Evolutionary conservation across 2,329 filamentous ascomycete genomes (phyloP).

Genomic region (Cercospora sesami): DNA sequence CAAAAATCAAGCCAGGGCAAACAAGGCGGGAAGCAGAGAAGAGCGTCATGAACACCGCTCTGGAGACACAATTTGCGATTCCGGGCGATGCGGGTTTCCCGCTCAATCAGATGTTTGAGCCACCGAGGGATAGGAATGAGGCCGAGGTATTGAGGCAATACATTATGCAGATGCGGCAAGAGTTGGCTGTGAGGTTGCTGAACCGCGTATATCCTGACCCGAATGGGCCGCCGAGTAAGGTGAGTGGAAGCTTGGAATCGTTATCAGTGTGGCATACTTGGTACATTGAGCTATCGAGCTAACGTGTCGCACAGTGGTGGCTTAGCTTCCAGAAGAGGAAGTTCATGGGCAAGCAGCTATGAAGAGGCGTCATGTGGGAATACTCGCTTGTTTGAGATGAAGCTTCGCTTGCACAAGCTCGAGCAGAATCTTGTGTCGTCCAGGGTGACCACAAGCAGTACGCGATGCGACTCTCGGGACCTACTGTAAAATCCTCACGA

Average conservation of each 20-base stretch:
- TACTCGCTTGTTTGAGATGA: neutral
- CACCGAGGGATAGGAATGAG: constrained; percentile 81
- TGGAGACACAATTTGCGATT: constrained; percentile 90
- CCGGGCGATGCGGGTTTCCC: constrained; percentile 92
- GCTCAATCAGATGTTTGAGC: constrained; percentile 93
- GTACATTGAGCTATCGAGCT: constrained; percentile 24
- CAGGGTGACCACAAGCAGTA: neutral
- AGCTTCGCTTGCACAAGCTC: neutral
- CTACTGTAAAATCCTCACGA: neutral
- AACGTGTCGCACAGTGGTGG: constrained; percentile 81
- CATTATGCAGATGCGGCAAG: constrained; percentile 87
- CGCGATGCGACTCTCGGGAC: neutral
- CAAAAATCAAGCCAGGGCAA: constrained; percentile 78
- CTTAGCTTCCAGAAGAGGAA: constrained; percentile 98
- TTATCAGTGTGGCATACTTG: neutral
- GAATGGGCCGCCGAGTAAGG: constrained; percentile 63
- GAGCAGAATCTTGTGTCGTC: neutral
- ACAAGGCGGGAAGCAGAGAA: constrained; percentile 66
- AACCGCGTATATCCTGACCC: constrained; percentile 82
- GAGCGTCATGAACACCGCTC: constrained; percentile 83
- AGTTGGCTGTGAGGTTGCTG: constrained; percentile 78
- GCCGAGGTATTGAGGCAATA: constrained; percentile 88
- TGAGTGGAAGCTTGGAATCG: constrained; percentile 34
- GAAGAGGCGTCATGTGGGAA: constrained; percentile 18
- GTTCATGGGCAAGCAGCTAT: constrained; percentile 87